Base-by-base conservation (phyloP, 305 asterid species). In the Ilex paraguariensis region DNA sequence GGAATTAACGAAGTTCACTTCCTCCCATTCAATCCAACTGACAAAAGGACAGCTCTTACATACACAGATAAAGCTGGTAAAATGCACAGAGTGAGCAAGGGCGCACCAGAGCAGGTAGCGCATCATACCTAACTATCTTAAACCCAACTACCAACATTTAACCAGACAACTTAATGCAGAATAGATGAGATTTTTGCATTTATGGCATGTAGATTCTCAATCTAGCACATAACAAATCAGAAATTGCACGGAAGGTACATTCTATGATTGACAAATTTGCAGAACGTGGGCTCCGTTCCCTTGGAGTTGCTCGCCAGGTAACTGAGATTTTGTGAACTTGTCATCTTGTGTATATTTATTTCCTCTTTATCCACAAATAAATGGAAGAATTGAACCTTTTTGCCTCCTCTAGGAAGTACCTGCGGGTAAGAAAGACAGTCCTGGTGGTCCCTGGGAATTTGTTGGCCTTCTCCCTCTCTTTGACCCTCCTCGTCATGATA, bases 401-500 rank as follows among this genome's bases (percentile, higher is more conserved):
- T 64, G 36, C 10, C 59, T 21, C 28, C 7, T 51, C 31, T 42
- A 73, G 87, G 81, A 79, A 69, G 87, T 82, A 31, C 83, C 87
- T 13, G 79, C 57, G 12, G 79, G 84, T 52, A 76, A 72, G 51
- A 82, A 82, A 71, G 87, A 82, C 21, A 76, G 84, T 65, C 74
- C 80, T 6, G 87, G 87, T 21, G 70, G 82, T 9, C 84, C 87
- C 16, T 82, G 87, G 87, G 81, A 82, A 53, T 76, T 82, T 45
- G 57, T 68, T 39, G 87, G 84, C 36, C 87, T 82, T 66, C 87
- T 82, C 63, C 87, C 87, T 11, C 80, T 79, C 49, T 82, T 82
- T 39, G 87, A 82, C 63, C 87, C 87, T 42, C 87, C 87, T 36
- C 82, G 81, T 42, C 87, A 82, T 52, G 87, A 82, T 65, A 82